Conservation (phyloP, 768 basidiomycete genomes). For the Phylloporus sp. region DNA sequence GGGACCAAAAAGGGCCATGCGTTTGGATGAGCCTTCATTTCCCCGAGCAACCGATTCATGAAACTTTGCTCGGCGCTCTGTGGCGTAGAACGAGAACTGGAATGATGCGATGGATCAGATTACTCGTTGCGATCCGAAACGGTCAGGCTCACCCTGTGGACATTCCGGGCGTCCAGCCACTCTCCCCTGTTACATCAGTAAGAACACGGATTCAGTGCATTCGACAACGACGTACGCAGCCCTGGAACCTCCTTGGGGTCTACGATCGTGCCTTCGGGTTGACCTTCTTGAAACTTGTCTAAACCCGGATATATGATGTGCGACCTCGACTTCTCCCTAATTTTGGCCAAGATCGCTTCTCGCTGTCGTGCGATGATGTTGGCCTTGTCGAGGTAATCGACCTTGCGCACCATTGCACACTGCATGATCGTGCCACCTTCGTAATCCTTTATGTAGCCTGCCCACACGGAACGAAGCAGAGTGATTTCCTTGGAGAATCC, state of each 20-base stretch:
- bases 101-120: constrained; percentile 5
- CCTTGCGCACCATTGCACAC: constrained; percentile 89
- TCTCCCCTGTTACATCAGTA: constrained; percentile 56
- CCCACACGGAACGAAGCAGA: constrained; percentile 88
- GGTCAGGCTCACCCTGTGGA: constrained; percentile 52
- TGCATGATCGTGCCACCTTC: constrained; percentile 99
- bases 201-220: constrained; percentile 5
- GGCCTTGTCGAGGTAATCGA: constrained; percentile 82
- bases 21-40: constrained; percentile 69
- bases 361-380: constrained; percentile 75
- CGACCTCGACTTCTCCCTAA: constrained; percentile 79
- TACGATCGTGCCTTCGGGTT: constrained; percentile 44
- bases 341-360: constrained; percentile 85
- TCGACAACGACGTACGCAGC: constrained; percentile 49
- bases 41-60: constrained; percentile 75
- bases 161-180: constrained; percentile 88
- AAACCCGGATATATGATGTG: constrained; percentile 82
- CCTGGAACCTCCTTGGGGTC: constrained; percentile 85
- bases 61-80: constrained; percentile 55
- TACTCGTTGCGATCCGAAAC: not conserved
- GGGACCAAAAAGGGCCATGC: constrained; percentile 88
- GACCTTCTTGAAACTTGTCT: constrained; percentile 63
- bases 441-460: constrained; percentile 99
- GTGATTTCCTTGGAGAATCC: constrained; percentile 98
- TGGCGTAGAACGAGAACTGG: constrained; percentile 37